Base-by-base conservation (phyloP, 306 rosid species). In the Vigna trinervia region DNA sequence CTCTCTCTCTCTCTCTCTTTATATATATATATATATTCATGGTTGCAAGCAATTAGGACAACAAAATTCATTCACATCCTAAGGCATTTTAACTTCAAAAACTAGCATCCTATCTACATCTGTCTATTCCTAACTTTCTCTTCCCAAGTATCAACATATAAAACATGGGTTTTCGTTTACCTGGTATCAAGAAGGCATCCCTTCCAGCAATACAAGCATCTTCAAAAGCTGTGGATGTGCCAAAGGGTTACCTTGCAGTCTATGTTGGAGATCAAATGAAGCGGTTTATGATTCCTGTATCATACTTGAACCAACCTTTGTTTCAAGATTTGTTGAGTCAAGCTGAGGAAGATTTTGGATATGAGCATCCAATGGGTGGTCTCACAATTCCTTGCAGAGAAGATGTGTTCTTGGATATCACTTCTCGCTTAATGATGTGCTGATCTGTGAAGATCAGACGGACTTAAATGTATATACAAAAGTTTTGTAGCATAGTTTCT, bases 231-330 rank as follows among this genome's bases (percentile, higher is more conserved):
- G 23, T 32, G 22, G 46, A 32, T 1, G 68, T 32, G 3, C 53
- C 71, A 43, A 66, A 66, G 36, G 53, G 71, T 1, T 43, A 41
- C 32, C 11, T 66, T 41, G 17, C 30, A 43, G 53, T 43, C 10
- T 66, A 66, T 66, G 53, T 66, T 22, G 54, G 71, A 41, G 71
- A 66, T 10, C 43, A 66, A 22, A 41, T 20, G 53, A 66, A 43
- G 53, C 54, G 22, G 12, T 32, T 62, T 4, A 0, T 62, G 68
- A 62, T 62, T 23, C 68, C 68, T 0, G 13, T 62, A 15, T 62
- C 68, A 62, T 34, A 34, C 12, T 61, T 61, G 67, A 30, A 32
- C 46, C 46, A 62, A 32, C 45, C 45, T 60, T 60, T 22, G 6
- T 60, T 60, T 60, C 67, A 30, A 60, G 43, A 30, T 0, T 14